Evolutionary conservation across 768 basidiomycete genomes (phyloP), one percentile per base, ranked within the genome.

Genomic region (Infundibulicybe gibba): DNA sequence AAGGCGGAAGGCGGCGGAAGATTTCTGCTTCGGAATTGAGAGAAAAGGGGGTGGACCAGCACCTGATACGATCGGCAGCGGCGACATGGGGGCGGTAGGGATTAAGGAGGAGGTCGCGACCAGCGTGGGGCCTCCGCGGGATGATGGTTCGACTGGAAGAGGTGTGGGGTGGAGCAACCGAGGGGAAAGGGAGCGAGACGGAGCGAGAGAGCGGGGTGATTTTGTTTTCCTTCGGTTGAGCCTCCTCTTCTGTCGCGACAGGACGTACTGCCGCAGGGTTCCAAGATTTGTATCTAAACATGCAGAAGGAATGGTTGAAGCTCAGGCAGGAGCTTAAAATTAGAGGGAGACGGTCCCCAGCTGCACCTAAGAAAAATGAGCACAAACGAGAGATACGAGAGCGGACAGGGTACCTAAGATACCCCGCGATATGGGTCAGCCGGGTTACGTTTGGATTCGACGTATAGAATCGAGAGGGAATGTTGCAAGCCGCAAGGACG

Each of bases 401-500:
- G 48, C 14, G 60, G 59, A 32, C 61, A 60, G 15, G 61, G 67
- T 40, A 66, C 59, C 38, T n/a, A n/a, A n/a, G 63, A 55, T n/a
- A n/a, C n/a, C n/a, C n/a, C n/a, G n/a, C n/a, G n/a, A n/a, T n/a
- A n/a, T n/a, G n/a, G n/a, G 45, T 65, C 62, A 1, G 66, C 65
- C 1, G 47, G 60, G 47, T 69, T 68, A 6, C 39, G 41, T 3
- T 37, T 51, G 10, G 67, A 60, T 13, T 50, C 33, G 16, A 67
- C 46, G 41, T 66, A 65, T 13, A 39, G 17, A 2, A 63, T 33
- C 8, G 48, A 15, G 0, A 55, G 47, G 5, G 44, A 31, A 64
- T 45, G 37, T 57, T 52, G 2, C 45, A 46, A 0, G 54, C 40
- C 10, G 47, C 44, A 2, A 58, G 44, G 15, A 52, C 9, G 11